Evolutionary conservation across 2,329 filamentous ascomycete species (phyloP).

Genomic region (Biscogniauxia sp.): DNA sequence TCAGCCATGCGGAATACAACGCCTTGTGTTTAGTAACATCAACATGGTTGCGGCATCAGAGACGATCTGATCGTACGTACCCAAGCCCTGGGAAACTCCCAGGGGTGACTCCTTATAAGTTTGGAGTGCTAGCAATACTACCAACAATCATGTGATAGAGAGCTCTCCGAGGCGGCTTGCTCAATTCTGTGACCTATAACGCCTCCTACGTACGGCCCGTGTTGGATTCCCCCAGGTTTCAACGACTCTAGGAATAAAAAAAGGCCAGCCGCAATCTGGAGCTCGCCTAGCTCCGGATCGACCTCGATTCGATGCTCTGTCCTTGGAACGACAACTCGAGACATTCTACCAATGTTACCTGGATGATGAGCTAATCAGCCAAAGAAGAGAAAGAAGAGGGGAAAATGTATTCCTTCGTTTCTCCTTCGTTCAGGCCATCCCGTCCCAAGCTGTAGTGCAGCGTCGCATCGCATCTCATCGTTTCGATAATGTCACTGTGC

Average conservation of each 20-base stretch:
- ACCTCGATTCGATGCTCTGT: neutral
- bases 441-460: conserved; percentile 5
- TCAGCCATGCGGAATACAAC: neutral
- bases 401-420: neutral
- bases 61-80: neutral
- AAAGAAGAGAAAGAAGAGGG: neutral
- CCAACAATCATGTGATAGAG: neutral
- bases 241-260: neutral
- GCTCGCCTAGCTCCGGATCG: neutral
- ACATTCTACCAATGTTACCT: neutral
- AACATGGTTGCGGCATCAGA: neutral
- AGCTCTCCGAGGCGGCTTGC: neutral
- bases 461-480: conserved; percentile 17
- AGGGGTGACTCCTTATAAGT: neutral
- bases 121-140: neutral
- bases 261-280: neutral
- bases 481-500: conserved; percentile 8
- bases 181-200: neutral
- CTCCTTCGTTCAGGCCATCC: neutral
- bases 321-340: neutral
- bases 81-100: neutral
- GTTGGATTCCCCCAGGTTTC: neutral
- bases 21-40: neutral
- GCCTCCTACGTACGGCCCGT: neutral
- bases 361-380: neutral